Evolutionary conservation across 1,284 basidiomycete species (phyloP).

Genomic region (Pseudozyma pruni): DNA sequence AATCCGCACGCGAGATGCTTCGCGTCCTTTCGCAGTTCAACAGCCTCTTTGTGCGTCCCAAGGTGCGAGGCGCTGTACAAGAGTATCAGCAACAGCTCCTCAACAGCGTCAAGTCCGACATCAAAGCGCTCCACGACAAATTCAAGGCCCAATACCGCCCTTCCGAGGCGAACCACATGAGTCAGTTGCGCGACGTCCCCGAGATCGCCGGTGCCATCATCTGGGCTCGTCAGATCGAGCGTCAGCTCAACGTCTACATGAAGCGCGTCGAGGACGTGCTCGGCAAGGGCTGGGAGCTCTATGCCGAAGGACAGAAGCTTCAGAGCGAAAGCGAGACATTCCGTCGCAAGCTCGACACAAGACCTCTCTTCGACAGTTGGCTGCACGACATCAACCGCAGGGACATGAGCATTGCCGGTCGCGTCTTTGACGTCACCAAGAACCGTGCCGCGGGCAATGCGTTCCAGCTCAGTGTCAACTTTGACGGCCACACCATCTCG

Average conservation of each 20-base stretch:
- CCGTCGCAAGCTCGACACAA: conserved; percentile 92
- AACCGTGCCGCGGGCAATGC: conserved; percentile 72
- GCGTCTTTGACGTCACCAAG: conserved; percentile 94
- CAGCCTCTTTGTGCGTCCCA: conserved; percentile 95
- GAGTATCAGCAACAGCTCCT: conserved; percentile 88
- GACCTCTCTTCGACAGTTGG: conserved; percentile 95
- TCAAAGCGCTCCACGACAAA: conserved; percentile 92
- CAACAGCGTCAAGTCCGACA: conserved; percentile 87
- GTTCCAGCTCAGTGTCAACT: conserved; percentile 91
- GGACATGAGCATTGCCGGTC: conserved; percentile 88
- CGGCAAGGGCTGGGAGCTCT: conserved; percentile 97
- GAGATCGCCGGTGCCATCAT: conserved; percentile 97
- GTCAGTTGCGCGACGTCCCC: conserved; percentile 94
- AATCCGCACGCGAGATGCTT: conserved; percentile 99
- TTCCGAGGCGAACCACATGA: conserved; percentile 97
- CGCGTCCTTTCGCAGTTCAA: conserved; percentile 99
- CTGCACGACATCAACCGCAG: conserved; percentile 87
- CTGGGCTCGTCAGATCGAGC: conserved; percentile 97
- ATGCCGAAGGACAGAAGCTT: conserved; percentile 97
- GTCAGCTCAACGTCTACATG: conserved; percentile 96
- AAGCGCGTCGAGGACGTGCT: conserved; percentile 99
- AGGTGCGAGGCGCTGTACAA: conserved; percentile 86
- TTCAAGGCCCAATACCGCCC: conserved; percentile 84
- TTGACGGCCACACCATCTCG: conserved; percentile 96
- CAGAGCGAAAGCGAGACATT: conserved; percentile 91